Conservation (phyloP, 768 basidiomycete genomes). For the Suillus bovinus region DNA sequence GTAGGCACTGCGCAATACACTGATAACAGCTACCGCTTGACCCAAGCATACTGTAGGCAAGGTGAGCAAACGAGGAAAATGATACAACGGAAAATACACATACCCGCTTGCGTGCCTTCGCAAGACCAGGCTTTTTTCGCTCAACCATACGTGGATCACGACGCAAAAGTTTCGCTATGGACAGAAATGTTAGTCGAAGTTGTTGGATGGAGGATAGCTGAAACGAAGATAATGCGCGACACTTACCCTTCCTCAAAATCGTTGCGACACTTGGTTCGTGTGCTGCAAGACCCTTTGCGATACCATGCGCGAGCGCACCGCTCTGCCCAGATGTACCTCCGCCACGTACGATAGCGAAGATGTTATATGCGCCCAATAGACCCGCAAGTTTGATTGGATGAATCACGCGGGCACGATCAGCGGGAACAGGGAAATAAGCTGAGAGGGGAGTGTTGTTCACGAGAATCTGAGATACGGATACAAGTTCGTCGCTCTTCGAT, state of each 20-base stretch:
- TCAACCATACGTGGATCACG: slow-evolving; percentile 98
- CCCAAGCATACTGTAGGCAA: slow-evolving; percentile 78
- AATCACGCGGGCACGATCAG: slow-evolving; percentile 79
- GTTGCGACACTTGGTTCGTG: slow-evolving; percentile 66
- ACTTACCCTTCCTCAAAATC: slow-evolving; percentile 73
- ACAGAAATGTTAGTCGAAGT: slow-evolving; percentile 5
- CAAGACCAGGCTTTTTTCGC: slow-evolving; percentile 92
- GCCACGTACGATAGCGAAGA: slow-evolving; percentile 74
- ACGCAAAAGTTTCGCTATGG: slow-evolving; percentile 75
- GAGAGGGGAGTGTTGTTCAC: slow-evolving; percentile 84
- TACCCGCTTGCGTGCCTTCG: slow-evolving; percentile 92
- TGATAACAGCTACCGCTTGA: slow-evolving; percentile 72
- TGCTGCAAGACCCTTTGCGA: slow-evolving; percentile 71
- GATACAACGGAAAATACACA: slow-evolving; percentile 33
- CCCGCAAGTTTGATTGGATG: slow-evolving; percentile 86
- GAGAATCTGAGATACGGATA: slow-evolving; percentile 67
- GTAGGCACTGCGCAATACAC: background rate
- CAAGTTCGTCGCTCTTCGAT: slow-evolving; percentile 23
- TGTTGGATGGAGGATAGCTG: background rate
- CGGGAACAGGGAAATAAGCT: slow-evolving; percentile 71
- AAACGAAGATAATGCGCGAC: background rate
- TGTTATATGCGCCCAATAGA: slow-evolving; percentile 80
- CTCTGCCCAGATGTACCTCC: slow-evolving; percentile 93
- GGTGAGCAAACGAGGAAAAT: slow-evolving; percentile 1
- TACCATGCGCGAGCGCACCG: slow-evolving; percentile 79